Evolutionary conservation across 306 rosid genomes (phyloP).

Genomic region (Trifolium fragiferum): DNA sequence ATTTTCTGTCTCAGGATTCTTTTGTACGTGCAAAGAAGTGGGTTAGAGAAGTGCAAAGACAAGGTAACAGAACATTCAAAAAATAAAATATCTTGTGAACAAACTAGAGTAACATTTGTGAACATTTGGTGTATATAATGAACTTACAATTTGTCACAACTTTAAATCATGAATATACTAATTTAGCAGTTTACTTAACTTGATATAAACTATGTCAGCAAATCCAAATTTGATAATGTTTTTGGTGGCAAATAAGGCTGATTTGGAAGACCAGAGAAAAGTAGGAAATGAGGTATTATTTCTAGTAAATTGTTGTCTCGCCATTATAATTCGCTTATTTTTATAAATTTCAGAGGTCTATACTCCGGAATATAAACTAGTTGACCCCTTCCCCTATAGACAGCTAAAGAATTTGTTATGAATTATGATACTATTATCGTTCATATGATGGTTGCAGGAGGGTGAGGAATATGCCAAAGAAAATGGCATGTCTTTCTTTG

Average conservation of each 20-base stretch:
- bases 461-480: slow-evolving; percentile 83
- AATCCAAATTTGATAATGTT: slow-evolving; percentile 73
- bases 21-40: slow-evolving; percentile 80
- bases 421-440: background rate
- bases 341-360: background rate
- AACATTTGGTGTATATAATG: background rate
- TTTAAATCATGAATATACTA: slow-evolving; percentile 18
- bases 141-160: slow-evolving; percentile 9
- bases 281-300: slow-evolving; percentile 64
- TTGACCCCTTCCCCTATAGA: background rate
- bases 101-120: slow-evolving; percentile 7
- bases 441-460: slow-evolving; percentile 57
- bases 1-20: slow-evolving; percentile 65
- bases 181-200: slow-evolving; percentile 13
- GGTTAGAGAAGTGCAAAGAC: slow-evolving; percentile 86
- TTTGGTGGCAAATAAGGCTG: slow-evolving; percentile 87
- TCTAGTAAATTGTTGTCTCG: slow-evolving; percentile 2
- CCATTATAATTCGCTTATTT: slow-evolving; percentile 5
- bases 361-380: background rate
- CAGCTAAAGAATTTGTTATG: background rate
- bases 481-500: slow-evolving; percentile 70
- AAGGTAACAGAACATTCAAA: slow-evolving; percentile 57
- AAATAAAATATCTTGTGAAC: background rate
- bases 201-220: slow-evolving; percentile 51
- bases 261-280: slow-evolving; percentile 66